Percentiles rank a stretch among this genome's conserved stretches.
Conservation (phyloP, 2,329 filamentous ascomycete genomes). For the Colletotrichum orbiculare region DNA sequence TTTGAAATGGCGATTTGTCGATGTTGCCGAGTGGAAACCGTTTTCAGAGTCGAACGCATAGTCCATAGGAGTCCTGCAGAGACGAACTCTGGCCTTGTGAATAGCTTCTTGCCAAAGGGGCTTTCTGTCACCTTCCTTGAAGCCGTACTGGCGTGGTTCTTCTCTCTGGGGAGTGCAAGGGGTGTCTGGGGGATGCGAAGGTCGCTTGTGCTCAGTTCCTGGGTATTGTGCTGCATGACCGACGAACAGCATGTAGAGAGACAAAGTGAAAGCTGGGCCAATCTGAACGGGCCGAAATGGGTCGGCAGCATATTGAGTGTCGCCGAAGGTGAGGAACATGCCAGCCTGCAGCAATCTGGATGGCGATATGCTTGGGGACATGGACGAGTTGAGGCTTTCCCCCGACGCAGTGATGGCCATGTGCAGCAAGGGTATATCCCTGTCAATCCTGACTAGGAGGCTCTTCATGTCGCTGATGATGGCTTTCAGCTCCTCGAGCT, state of each 20-base stretch:
- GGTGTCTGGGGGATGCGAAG: neutral
- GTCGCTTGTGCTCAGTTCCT: neutral
- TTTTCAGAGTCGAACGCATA: slow-evolving; percentile 53
- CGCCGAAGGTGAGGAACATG: slow-evolving; percentile 87
- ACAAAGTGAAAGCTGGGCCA: slow-evolving; percentile 86
- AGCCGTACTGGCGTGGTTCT: slow-evolving; percentile 47
- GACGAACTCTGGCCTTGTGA: slow-evolving; percentile 87
- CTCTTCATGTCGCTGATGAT: slow-evolving; percentile 81
- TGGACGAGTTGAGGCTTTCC: slow-evolving; percentile 81
- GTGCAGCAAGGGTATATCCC: slow-evolving; percentile 91
- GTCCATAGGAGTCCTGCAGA: slow-evolving; percentile 75
- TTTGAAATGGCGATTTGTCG: neutral
- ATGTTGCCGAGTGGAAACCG: slow-evolving; percentile 43
- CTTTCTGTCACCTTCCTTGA: slow-evolving; percentile 67
- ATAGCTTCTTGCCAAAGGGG: slow-evolving; percentile 96
- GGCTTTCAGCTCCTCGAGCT: slow-evolving; percentile 71
- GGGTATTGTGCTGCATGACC: slow-evolving; percentile 67
- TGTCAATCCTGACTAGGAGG: slow-evolving; percentile 83
- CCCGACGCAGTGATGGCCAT: slow-evolving; percentile 95
- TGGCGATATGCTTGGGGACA: slow-evolving; percentile 87
- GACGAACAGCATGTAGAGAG: slow-evolving; percentile 94
- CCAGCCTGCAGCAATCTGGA: slow-evolving; percentile 93
- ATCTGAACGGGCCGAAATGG: slow-evolving; percentile 78
- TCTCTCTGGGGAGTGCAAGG: neutral
- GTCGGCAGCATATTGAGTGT: slow-evolving; percentile 80